A percentile compares a stretch with the other conserved stretches of the same genome.
Evolutionary conservation across 768 basidiomycete species (phyloP).

Genomic region (Amanita pseudoporphyria): DNA sequence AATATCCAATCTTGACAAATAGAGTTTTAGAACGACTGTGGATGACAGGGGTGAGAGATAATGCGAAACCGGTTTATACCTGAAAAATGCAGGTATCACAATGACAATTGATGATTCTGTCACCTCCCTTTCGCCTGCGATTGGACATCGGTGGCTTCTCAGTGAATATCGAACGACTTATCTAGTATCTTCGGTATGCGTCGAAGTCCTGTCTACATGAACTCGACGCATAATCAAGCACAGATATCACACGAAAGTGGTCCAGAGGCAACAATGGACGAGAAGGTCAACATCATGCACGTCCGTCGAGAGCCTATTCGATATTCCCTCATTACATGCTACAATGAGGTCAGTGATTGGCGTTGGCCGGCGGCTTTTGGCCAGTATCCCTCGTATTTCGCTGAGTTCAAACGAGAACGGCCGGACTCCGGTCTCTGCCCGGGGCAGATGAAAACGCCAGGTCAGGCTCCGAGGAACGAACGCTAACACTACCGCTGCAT

Average conservation of each 20-base stretch:
- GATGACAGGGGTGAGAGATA: conserved; percentile 24
- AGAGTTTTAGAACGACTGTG: conserved; percentile 40
- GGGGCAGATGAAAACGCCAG: conserved; percentile 1
- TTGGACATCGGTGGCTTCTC: background rate
- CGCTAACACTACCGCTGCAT: background rate
- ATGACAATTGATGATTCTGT: too few relatives aligned
- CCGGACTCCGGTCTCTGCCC: background rate
- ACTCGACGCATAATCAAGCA: too few relatives aligned
- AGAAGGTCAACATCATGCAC: background rate
- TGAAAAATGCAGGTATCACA: too few relatives aligned
- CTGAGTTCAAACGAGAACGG: background rate
- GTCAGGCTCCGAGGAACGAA: too few relatives aligned
- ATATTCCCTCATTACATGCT: too few relatives aligned
- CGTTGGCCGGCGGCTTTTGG: background rate
- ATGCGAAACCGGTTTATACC: conserved; percentile 25
- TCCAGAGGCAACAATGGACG: too few relatives aligned
- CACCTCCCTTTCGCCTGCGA: too few relatives aligned
- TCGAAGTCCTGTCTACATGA: background rate
- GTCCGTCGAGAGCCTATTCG: background rate
- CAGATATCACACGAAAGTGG: too few relatives aligned
- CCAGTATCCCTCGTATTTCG: background rate
- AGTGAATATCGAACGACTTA: background rate
- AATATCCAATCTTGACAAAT: conserved; percentile 25
- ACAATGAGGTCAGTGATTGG: background rate
- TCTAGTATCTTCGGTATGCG: background rate